These are phyloP conservation scores for Panellus pusillus DNA, from an alignment of 768 basidiomycete species.

Conservation along the genomic window DNA sequence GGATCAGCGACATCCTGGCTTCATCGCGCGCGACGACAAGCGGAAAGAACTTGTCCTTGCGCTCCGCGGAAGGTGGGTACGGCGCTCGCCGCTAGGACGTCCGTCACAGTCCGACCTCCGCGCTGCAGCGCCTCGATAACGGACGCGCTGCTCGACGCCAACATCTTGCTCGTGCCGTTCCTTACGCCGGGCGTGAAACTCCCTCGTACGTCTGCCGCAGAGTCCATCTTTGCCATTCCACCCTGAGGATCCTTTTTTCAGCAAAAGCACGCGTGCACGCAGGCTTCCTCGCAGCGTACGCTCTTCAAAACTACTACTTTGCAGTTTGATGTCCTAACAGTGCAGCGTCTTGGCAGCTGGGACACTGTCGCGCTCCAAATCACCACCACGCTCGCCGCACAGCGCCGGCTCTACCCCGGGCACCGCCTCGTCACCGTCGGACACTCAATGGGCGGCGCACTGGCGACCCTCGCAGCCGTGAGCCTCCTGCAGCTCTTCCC, in stretches of 20 bases:
- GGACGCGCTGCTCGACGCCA: constrained; percentile 43
- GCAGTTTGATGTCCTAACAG: background rate
- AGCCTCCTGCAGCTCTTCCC: constrained; percentile 44
- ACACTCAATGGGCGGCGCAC: constrained; percentile 55
- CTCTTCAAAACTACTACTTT: background rate
- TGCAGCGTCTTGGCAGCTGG: constrained; percentile 39
- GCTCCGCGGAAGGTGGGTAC: constrained; percentile 48
- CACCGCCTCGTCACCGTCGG: constrained; percentile 48
- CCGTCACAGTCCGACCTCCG: background rate
- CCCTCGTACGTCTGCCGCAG: constrained; percentile 31
- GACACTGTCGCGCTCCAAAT: constrained; percentile 45
- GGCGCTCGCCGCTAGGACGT: background rate
- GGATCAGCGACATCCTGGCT: constrained; percentile 45
- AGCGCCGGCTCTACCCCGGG: constrained; percentile 36
- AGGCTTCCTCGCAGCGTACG: constrained; percentile 53
- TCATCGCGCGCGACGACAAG: constrained; percentile 47
- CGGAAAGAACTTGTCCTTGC: constrained; percentile 50
- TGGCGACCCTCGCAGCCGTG: constrained; percentile 50
- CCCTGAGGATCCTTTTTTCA: constrained; percentile 17
- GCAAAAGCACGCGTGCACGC: constrained; percentile 45
- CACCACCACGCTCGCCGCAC: constrained; percentile 33
- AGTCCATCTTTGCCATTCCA: background rate
- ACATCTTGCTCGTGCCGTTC: constrained; percentile 44
- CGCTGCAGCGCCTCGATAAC: constrained; percentile 38
- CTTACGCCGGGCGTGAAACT: constrained; percentile 43